Evolutionary conservation across 179 eudicot species (phyloP).

Genomic region (Dionaea muscipula): DNA sequence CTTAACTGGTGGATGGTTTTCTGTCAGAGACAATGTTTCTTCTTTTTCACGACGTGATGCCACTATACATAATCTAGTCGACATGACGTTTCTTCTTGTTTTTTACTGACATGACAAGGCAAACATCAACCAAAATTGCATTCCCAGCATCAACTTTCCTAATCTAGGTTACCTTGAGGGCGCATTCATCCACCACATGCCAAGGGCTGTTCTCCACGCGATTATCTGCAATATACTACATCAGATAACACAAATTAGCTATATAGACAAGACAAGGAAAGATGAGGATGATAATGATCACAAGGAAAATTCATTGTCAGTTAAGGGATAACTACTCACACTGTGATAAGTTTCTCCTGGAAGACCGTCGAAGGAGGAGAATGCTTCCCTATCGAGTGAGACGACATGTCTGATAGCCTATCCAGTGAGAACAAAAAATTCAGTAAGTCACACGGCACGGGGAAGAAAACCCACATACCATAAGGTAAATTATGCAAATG

Average conservation of each 20-base stretch:
- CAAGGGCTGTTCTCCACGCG: conserved; percentile 66
- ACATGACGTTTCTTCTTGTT: too few species aligned
- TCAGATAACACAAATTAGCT: conserved; percentile 2
- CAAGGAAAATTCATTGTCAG: neutral
- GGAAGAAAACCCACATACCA: neutral
- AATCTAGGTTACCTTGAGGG: conserved; percentile 52
- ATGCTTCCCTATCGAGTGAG: conserved; percentile 82
- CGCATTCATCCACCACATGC: conserved; percentile 65
- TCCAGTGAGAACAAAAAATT: conserved; percentile 3
- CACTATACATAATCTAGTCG: too few species aligned
- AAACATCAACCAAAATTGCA: too few species aligned
- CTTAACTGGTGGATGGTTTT: too few species aligned
- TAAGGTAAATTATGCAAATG: neutral
- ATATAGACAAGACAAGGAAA: conserved; percentile 6
- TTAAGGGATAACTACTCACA: conserved; percentile 36
- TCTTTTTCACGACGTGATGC: too few species aligned
- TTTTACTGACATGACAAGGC: too few species aligned
- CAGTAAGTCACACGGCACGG: neutral
- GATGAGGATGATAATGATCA: neutral
- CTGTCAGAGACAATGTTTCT: too few species aligned
- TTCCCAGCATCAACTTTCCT: neutral
- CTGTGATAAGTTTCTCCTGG: conserved; percentile 79
- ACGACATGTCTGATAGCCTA: conserved; percentile 67
- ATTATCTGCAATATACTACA: conserved; percentile 80
- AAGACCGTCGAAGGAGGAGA: conserved; percentile 60